Evolutionary conservation across 1,284 basidiomycete genomes (phyloP).

Genomic region (Golubevia sp.): DNA sequence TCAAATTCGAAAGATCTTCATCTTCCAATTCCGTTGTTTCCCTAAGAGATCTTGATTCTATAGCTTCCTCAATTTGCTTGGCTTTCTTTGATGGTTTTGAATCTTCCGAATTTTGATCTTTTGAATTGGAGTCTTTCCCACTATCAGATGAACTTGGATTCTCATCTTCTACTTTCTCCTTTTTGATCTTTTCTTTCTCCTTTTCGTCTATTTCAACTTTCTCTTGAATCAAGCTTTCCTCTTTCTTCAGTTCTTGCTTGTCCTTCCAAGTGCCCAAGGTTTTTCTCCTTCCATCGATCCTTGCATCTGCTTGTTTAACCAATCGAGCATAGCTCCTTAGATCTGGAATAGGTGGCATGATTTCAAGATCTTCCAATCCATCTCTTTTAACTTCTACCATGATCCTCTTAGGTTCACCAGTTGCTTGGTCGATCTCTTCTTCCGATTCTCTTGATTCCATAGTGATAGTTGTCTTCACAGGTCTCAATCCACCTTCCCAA

Average conservation of each 20-base stretch:
- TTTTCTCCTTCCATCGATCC: conserved; percentile 29
- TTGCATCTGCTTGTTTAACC: conserved; percentile 34
- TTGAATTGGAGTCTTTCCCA: too few species aligned
- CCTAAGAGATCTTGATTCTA: not conserved
- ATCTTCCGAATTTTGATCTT: not conserved
- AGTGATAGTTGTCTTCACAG: conserved; percentile 21
- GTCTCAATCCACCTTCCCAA: conserved; percentile 49
- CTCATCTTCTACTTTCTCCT: too few species aligned
- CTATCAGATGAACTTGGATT: too few species aligned
- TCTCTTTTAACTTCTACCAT: conserved; percentile 36
- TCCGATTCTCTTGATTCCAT: conserved; percentile 25
- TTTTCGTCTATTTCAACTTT: too few species aligned
- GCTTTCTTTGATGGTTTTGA: conserved; percentile 13
- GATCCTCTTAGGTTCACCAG: conserved; percentile 17
- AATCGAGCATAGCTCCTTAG: conserved; percentile 31
- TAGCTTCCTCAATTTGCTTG: conserved; percentile 15
- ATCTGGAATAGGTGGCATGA: conserved; percentile 28
- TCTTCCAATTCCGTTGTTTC: not conserved
- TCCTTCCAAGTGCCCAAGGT: conserved; percentile 19
- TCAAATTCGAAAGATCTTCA: not conserved
- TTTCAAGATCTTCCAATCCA: conserved; percentile 51
- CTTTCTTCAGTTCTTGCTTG: conserved; percentile 19
- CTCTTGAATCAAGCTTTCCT: not conserved
- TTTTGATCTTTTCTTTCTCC: too few species aligned
- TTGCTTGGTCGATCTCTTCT: too few species aligned